phyloP scores from a whole-genome alignment of 768 basidiomycete genomes.

The Floccularia luteovirens region DNA sequence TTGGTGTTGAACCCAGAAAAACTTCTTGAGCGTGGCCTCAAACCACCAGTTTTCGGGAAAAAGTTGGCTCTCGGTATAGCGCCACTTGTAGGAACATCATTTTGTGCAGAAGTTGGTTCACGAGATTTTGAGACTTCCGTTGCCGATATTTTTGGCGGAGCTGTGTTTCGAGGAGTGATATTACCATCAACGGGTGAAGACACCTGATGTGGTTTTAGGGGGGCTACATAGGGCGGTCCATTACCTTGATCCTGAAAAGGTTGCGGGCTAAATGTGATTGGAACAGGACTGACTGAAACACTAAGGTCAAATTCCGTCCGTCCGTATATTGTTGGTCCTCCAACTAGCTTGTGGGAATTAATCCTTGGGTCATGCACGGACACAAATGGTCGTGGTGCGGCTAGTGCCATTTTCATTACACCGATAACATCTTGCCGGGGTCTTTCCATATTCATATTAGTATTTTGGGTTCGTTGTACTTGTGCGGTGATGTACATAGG shows the following conservation, averaged over 20 bases:
- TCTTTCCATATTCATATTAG: constrained; percentile 4
- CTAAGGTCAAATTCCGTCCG: constrained; percentile 43
- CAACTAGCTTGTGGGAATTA: background rate
- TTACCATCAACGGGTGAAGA: background rate
- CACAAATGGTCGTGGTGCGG: constrained; percentile 2
- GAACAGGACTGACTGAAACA: constrained; percentile 46
- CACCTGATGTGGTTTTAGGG: background rate
- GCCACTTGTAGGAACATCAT: constrained; percentile 10
- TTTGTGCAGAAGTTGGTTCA: background rate
- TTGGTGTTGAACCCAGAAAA: constrained; percentile 64
- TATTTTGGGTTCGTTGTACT: constrained; percentile 11
- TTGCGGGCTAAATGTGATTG: constrained; percentile 51
- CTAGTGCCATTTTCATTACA: constrained; percentile 21
- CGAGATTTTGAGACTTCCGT: background rate
- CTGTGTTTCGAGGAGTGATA: background rate
- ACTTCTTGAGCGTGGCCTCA: constrained; percentile 65
- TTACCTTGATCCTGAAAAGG: constrained; percentile 23
- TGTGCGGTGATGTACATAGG: constrained; percentile 5
- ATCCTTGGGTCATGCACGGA: too few species aligned
- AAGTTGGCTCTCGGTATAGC: constrained; percentile 57
- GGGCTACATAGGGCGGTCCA: too few species aligned
- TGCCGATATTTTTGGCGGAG: background rate
- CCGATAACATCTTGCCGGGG: constrained; percentile 8
- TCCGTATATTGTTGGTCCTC: constrained; percentile 56
- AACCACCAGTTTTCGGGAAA: constrained; percentile 42